These are phyloP conservation scores for Colletotrichum australisinense DNA, from an alignment of 2,329 filamentous ascomycete genomes.

Conservation along the genomic window DNA sequence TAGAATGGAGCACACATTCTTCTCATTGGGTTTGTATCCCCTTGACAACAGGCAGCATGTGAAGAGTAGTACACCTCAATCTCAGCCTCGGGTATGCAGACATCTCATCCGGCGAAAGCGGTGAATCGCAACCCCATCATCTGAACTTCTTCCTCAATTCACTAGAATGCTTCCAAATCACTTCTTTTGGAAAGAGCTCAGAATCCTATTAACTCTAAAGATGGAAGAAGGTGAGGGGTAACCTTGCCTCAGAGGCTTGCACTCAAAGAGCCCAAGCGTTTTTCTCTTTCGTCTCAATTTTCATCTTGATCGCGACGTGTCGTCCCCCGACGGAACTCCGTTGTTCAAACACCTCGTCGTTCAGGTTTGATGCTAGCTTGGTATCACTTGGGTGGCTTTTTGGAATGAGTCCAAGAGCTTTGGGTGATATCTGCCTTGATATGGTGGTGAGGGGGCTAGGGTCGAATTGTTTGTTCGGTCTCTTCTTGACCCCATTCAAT, in stretches of 20 bases:
- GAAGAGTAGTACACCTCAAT: too few species aligned
- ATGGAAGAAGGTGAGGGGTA: background rate
- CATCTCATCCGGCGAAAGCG: too few species aligned
- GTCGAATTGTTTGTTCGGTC: too few species aligned
- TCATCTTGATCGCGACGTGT: background rate
- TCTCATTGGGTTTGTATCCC: too few species aligned
- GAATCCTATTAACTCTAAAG: background rate
- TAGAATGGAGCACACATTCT: fast-evolving
- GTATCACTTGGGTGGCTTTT: too few species aligned
- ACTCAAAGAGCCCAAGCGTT: background rate
- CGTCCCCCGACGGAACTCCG: background rate
- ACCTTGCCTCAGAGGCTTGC: background rate
- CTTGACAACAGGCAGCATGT: too few species aligned
- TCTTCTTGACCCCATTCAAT: too few species aligned
- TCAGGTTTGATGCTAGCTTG: background rate
- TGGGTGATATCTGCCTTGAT: too few species aligned
- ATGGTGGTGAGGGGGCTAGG: too few species aligned
- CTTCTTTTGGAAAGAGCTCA: background rate
- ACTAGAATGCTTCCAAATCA: background rate
- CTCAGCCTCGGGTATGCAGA: too few species aligned
- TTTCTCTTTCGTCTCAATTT: background rate
- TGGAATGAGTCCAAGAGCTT: too few species aligned
- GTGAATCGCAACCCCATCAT: background rate
- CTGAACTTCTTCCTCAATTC: background rate
- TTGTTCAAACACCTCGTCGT: background rate